Conservation (phyloP, 805 yeast species). For the Kuraishia cidri region DNA sequence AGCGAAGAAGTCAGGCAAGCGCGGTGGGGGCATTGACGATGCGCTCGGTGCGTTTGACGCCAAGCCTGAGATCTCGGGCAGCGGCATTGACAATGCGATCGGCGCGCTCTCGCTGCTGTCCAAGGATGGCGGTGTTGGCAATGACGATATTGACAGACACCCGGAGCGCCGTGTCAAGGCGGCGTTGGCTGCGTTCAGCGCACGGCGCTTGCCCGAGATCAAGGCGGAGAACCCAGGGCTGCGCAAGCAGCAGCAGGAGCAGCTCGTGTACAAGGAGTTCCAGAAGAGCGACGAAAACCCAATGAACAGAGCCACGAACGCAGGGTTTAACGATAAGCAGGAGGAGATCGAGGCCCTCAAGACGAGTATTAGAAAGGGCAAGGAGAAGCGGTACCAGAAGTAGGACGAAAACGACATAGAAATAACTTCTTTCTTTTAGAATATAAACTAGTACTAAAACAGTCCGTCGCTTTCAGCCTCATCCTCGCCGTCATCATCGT, state of each 20-base stretch:
- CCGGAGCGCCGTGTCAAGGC: slow-evolving; percentile 87
- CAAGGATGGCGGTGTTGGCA: slow-evolving; percentile 46
- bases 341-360: slow-evolving; percentile 32
- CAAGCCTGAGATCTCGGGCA: slow-evolving; percentile 60
- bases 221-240: slow-evolving; percentile 75
- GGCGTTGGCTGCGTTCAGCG: slow-evolving; percentile 66
- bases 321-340: slow-evolving; percentile 55
- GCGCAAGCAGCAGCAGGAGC: slow-evolving; percentile 70
- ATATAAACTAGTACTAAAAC: neutral
- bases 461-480: slow-evolving; percentile 2
- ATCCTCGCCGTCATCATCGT: slow-evolving; percentile 5
- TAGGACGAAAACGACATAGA: slow-evolving; percentile 3
- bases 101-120: slow-evolving; percentile 67
- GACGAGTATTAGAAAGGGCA: slow-evolving; percentile 16
- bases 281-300: slow-evolving; percentile 78
- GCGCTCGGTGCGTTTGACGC: slow-evolving; percentile 43
- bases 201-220: slow-evolving; percentile 59
- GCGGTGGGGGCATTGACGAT: slow-evolving; percentile 58
- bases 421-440: slow-evolving; percentile 3
- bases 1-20: slow-evolving; percentile 47
- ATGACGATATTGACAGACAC: slow-evolving; percentile 71
- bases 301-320: slow-evolving; percentile 66
- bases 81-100: slow-evolving; percentile 70
- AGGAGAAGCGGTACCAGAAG: slow-evolving; percentile 21
- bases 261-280: slow-evolving; percentile 69